phyloP scores from a whole-genome alignment of 2,329 filamentous ascomycete genomes.

The Penicillium frequentans region DNA sequence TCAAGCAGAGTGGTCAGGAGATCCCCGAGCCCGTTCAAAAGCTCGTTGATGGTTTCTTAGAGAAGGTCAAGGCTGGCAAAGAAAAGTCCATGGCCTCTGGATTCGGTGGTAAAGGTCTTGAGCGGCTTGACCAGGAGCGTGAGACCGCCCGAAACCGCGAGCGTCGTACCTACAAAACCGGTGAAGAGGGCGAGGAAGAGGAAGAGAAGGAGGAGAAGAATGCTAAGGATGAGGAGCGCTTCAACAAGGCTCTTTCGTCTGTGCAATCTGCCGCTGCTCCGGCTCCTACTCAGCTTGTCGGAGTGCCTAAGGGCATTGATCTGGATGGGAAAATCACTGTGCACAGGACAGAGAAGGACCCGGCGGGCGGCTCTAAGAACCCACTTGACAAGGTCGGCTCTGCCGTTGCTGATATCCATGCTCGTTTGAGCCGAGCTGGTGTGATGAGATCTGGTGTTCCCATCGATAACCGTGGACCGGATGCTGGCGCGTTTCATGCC shows the following conservation, averaged over 20 bases:
- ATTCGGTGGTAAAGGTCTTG: conserved; percentile 92
- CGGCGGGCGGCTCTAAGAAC: conserved; percentile 54
- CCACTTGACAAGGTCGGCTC: conserved; percentile 82
- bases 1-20: conserved; percentile 86
- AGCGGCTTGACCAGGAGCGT: conserved; percentile 86
- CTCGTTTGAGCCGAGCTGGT: conserved; percentile 82
- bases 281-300: conserved; percentile 29
- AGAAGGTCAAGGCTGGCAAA: conserved; percentile 90
- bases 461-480: conserved; percentile 97
- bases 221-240: conserved; percentile 60
- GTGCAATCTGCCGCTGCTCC: conserved; percentile 63
- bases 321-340: conserved; percentile 71
- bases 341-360: conserved; percentile 64
- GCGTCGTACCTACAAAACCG: conserved; percentile 85
- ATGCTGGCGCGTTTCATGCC: conserved; percentile 94
- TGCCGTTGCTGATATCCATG: conserved; percentile 89
- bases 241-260: conserved; percentile 61
- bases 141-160: conserved; percentile 83
- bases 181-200: conserved; percentile 76
- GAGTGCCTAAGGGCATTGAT: conserved; percentile 58
- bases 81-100: conserved; percentile 80
- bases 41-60: conserved; percentile 68
- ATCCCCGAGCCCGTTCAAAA: conserved; percentile 69
- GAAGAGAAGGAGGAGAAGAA: conserved; percentile 68
- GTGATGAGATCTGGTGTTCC: conserved; percentile 89